Conservation (phyloP, 2,329 filamentous ascomycete species). For the Cephalotrichum gorgonifer region DNA sequence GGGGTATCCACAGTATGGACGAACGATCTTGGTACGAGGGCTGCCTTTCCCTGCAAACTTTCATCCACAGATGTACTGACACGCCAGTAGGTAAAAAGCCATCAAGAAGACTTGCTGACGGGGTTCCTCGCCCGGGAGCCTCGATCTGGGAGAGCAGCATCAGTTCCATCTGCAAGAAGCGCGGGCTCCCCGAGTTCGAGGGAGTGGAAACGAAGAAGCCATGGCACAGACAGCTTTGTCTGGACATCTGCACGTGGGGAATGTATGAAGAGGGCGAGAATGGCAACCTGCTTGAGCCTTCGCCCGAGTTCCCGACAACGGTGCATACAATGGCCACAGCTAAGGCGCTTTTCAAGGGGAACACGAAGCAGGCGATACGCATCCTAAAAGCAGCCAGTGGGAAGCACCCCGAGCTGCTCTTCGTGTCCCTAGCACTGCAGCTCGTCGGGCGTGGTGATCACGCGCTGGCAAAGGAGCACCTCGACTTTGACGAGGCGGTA, state of each 20-base stretch:
- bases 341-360: constrained; percentile 63
- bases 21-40: constrained; percentile 49
- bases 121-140: constrained; percentile 33
- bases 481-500: constrained; percentile 48
- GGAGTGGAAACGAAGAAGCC: constrained; percentile 54
- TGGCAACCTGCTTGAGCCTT: constrained; percentile 29
- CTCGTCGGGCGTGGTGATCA: constrained; percentile 43
- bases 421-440: constrained; percentile 58
- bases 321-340: constrained; percentile 66
- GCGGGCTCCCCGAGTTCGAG: constrained; percentile 51
- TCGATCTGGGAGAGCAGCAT: constrained; percentile 52
- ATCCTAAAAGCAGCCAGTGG: constrained; percentile 59
- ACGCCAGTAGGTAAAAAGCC: constrained; percentile 31
- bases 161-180: constrained; percentile 51
- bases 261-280: constrained; percentile 28
- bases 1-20: constrained; percentile 66
- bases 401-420: constrained; percentile 52
- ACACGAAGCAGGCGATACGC: constrained; percentile 57
- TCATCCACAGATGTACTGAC: background rate
- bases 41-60: background rate
- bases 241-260: constrained; percentile 68
- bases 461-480: constrained; percentile 32
- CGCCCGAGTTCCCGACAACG: constrained; percentile 38
- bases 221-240: constrained; percentile 62
- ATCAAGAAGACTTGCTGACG: constrained; percentile 35